These are phyloP conservation scores for Dalbergia oliveri DNA, from an alignment of 306 rosid genomes.

Conservation along the genomic window DNA sequence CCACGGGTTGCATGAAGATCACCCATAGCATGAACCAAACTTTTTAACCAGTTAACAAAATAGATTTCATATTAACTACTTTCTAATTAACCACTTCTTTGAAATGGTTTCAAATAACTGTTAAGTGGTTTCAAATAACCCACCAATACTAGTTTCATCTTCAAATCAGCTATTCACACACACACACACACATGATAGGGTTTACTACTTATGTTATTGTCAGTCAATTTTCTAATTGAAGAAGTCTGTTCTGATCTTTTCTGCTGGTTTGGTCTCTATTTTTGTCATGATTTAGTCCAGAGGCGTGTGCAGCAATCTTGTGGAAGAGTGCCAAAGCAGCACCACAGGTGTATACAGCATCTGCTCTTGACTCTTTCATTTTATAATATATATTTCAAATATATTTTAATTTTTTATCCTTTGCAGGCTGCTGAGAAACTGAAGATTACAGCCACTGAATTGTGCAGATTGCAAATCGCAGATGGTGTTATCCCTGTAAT, in stretches of 20 bases:
- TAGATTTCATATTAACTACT: neutral
- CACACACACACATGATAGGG: neutral
- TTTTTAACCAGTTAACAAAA: constrained; percentile 11
- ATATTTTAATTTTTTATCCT: constrained; percentile 21
- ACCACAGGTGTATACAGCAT: constrained; percentile 68
- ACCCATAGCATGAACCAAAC: neutral
- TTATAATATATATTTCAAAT: constrained; percentile 22
- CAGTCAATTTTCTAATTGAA: neutral
- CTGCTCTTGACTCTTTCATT: constrained; percentile 12
- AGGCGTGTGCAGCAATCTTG: constrained; percentile 98
- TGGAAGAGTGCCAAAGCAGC: constrained; percentile 92
- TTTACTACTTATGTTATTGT: constrained; percentile 16
- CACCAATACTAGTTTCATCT: constrained; percentile 16
- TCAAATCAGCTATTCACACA: neutral
- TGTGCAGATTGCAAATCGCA: constrained; percentile 73
- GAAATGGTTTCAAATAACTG: neutral
- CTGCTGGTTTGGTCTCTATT: constrained; percentile 51
- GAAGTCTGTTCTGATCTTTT: constrained; percentile 41
- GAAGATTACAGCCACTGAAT: constrained; percentile 78
- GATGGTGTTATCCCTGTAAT: constrained; percentile 92
- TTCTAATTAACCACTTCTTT: neutral
- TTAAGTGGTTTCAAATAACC: constrained; percentile 2
- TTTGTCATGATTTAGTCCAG: constrained; percentile 74
- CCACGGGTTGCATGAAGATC: constrained; percentile 17
- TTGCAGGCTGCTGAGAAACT: constrained; percentile 88